phyloP scores from a whole-genome alignment of 108 stramenopile genomes.

The Cyclotella atomus region DNA sequence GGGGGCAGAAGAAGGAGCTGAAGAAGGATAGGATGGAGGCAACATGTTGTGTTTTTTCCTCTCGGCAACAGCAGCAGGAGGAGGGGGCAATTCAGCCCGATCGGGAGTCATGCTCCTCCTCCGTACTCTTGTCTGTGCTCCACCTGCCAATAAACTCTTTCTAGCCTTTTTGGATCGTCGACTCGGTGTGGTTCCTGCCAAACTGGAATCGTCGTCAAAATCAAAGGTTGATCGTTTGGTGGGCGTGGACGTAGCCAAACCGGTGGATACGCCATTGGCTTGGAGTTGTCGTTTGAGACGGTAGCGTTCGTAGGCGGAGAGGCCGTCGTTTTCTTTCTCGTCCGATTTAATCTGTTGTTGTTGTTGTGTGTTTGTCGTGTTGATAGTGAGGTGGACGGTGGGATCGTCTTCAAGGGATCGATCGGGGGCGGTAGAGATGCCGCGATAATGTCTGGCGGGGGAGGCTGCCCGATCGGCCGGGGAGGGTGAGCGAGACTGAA shows the following conservation, averaged over 20 bases:
- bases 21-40: slow-evolving; percentile 32
- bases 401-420: neutral
- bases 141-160: slow-evolving; percentile 27
- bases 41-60: slow-evolving; percentile 19
- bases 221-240: slow-evolving; percentile 6
- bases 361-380: neutral
- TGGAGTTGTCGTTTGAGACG: slow-evolving; percentile 19
- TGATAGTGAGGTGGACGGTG: neutral
- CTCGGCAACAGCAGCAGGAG: neutral
- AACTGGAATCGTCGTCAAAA: slow-evolving; percentile 20
- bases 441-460: neutral
- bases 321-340: slow-evolving; percentile 35
- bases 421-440: neutral
- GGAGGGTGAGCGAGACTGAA: too few relatives aligned
- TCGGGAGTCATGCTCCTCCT: slow-evolving; percentile 29
- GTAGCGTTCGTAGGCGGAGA: slow-evolving; percentile 35
- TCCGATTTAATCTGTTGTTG: slow-evolving; percentile 33
- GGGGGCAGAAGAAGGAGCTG: neutral
- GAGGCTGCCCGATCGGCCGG: neutral
- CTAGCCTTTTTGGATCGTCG: slow-evolving; percentile 15
- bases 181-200: slow-evolving; percentile 25
- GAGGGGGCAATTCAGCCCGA: neutral
- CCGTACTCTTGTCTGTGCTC: slow-evolving; percentile 31
- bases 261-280: neutral
- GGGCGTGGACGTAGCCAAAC: neutral